phyloP scores from a whole-genome alignment of 2,329 filamentous ascomycete species.

The Cadophora malorum region DNA sequence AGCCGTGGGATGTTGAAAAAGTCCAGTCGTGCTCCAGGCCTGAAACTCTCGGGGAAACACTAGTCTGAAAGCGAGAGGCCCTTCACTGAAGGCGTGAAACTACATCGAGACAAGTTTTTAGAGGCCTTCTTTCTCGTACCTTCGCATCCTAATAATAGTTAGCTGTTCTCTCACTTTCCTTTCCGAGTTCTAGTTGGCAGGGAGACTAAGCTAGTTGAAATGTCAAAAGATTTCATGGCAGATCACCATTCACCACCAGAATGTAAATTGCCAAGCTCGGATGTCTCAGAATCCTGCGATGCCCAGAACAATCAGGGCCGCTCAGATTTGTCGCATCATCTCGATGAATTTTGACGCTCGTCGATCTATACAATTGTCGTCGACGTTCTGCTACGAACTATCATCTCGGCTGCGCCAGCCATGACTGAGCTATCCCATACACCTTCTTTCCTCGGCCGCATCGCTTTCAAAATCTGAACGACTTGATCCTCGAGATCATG shows the following conservation, averaged over 20 bases:
- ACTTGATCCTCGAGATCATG: not conserved
- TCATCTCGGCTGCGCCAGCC: not conserved
- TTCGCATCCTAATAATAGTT: not conserved
- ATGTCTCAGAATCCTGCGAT: not conserved
- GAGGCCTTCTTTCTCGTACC: not conserved
- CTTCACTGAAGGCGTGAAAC: not conserved
- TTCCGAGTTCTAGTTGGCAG: not conserved
- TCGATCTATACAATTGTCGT: not conserved
- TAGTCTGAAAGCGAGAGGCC: not conserved
- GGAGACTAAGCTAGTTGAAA: not conserved
- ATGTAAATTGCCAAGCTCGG: not conserved
- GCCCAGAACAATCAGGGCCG: no score
- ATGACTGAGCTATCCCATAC: not conserved
- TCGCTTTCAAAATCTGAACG: not conserved
- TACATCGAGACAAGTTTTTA: not conserved
- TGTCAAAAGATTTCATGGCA: not conserved
- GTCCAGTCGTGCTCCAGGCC: not conserved
- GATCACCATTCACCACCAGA: not conserved
- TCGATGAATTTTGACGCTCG: not conserved
- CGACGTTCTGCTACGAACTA: not conserved
- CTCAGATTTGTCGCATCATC: not conserved
- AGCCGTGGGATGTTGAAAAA: not conserved
- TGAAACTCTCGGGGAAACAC: slow-evolving; percentile 10
- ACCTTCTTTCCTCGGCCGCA: not conserved
- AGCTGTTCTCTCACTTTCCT: not conserved